These are phyloP conservation scores for Ceratocystis cubensis DNA, from an alignment of 2,329 filamentous ascomycete species.

Conservation along the genomic window DNA sequence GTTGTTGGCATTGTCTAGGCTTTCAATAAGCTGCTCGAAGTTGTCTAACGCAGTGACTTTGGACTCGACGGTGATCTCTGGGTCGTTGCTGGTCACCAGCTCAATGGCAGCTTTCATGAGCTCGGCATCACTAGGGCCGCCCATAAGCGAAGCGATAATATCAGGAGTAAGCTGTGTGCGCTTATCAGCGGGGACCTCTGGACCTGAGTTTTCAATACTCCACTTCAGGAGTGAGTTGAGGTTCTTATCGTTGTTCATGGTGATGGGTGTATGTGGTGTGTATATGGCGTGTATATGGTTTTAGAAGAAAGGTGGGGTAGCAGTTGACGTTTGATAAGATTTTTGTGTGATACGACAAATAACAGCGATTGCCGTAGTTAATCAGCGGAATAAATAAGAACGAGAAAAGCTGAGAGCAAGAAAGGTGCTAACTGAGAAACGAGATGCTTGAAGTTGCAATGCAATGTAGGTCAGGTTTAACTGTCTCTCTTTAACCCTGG, in stretches of 20 bases:
- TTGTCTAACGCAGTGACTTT: conserved; percentile 85
- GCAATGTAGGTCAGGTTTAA: neutral
- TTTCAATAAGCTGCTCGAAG: conserved; percentile 83
- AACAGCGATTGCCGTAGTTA: neutral
- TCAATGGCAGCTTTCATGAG: conserved; percentile 79
- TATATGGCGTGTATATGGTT: too few species aligned
- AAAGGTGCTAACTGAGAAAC: neutral
- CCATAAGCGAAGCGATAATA: conserved; percentile 60
- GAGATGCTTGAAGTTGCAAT: neutral
- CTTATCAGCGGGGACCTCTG: conserved; percentile 27
- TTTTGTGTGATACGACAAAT: neutral
- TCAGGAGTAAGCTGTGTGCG: conserved; percentile 49
- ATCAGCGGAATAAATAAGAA: neutral
- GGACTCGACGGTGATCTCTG: conserved; percentile 56
- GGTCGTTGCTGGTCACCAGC: conserved; percentile 50
- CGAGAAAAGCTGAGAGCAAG: neutral
- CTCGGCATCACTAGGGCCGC: conserved; percentile 80
- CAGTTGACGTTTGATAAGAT: conserved; percentile 1
- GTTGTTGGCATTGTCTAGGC: conserved; percentile 94
- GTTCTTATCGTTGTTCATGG: conserved; percentile 33
- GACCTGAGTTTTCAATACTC: conserved; percentile 44
- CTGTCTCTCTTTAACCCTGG: neutral
- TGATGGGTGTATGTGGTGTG: neutral
- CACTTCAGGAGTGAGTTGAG: conserved; percentile 72
- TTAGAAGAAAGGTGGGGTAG: conserved; percentile 14